Base-by-base conservation (phyloP, 345 rosid species). In the Salix exigua region DNA sequence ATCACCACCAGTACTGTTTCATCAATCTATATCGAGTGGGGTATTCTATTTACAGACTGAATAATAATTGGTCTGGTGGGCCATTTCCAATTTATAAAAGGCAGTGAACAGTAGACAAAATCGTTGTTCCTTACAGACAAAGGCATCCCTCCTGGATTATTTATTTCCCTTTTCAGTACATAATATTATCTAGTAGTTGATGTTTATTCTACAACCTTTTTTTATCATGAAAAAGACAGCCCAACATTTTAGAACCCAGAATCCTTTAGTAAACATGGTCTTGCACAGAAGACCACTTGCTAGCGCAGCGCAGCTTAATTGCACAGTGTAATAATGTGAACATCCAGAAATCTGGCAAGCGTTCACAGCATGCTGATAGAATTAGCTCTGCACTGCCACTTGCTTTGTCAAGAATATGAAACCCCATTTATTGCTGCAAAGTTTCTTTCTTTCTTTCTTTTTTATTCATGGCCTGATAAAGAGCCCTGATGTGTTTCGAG, bases 41-140 rank as follows among this genome's bases (percentile, higher is more conserved):
- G 44, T 40, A 50, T 23, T 7, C 21, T 8, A 70, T 48, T 68
- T 75, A 63, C 16, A n/a, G 48, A 21, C 68, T 6, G 75, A 83
- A 16, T 30, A 42, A 71, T 75, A 11, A 82, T 75, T 73, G 79
- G 46, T 18, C 18, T 35, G 14, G 55, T 75, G 78, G 77, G 77
- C 46, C 80, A 68, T 65, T 66, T 17, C 33, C 44, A 14, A 2
- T 50, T 73, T 16, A 19, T 23, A 40, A 7, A 31, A 14, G 23
- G 19, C 28, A 19, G 13, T 5, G 13, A 23, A 44, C 77, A 73
- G 71, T 62, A 23, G 76, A 80, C 85, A 73, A 50, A 80, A 71
- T 80, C 53, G 73, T n/a, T 76, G 83, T 84, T 86, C 70, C 85
- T 84, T 84, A 42, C 17, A 26, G 88, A 84, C 86, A 79, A 88